Base-by-base conservation (phyloP, 805 yeast genomes). In the Yarrowia sp. region DNA sequence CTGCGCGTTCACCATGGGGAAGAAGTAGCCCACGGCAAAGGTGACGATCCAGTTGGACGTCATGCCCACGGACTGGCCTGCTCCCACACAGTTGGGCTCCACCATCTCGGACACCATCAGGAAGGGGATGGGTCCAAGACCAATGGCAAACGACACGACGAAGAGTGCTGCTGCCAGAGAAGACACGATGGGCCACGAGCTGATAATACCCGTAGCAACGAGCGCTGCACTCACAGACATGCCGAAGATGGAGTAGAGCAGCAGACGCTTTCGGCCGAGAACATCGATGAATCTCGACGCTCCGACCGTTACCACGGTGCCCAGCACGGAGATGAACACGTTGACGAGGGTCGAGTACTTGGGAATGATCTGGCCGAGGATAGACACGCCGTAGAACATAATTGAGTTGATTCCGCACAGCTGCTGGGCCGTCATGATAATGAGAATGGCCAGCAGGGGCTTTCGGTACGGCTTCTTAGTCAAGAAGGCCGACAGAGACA, bases 51-150 rank as follows among this genome's bases (percentile, higher is more conserved):
- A 93, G 72, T 93, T 94, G 76, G 89, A 83, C 13, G 90, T 83
- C 0, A 94, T 90, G 12, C 97, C 98, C 78, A 89, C 87, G 71
- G 96, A 86, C 74, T 94, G 99, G 0, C 98, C 97, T 46, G 84
- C 78, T 2, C 92, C 92, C 63, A 84, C 85, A 1, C 93, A 93
- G 63, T 84, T 83, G 1, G 81, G 75, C 64, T 91, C 96, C 0
- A 96, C 87, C n/a, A 93, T 85, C 71, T 94, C 98, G 6, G 96
- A 83, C 10, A 93, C 86, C 59, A 92, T 74, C 66, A 93, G 75
- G 75, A 94, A 93, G 41, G 99, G 99, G 61, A 94, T 91, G 6
- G 99, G 99, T 0, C 99, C 99, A 65, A 91, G 72, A 0, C 99
- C 99, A 32, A 88, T 76, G 0, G 97, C 98, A 77, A 93, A 94